A percentile compares a stretch with the other conserved stretches of the same genome.
phyloP scores from a whole-genome alignment of 2,329 filamentous ascomycete genomes.

The Tolypocladium cylindrosporum region DNA sequence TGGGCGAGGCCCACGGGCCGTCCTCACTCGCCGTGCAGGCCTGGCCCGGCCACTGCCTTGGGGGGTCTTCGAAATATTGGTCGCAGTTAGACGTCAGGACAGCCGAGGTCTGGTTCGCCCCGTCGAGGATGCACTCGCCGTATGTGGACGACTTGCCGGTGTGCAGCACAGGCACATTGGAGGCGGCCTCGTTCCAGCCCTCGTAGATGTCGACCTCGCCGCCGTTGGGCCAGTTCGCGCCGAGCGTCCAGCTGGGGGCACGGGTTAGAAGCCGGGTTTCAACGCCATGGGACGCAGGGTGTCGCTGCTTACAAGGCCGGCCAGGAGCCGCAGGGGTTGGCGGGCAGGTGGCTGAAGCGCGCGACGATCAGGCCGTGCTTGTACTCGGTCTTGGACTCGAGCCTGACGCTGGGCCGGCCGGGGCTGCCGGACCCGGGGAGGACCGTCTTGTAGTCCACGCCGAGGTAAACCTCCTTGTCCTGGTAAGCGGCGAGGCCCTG shows the following conservation, averaged over 20 bases:
- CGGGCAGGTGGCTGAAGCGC: constrained; percentile 60
- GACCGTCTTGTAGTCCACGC: constrained; percentile 22
- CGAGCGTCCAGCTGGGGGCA: constrained; percentile 34
- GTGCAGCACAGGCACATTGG: constrained; percentile 24
- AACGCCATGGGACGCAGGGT: too few relatives aligned
- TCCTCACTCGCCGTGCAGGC: background rate
- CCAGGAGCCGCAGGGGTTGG: constrained; percentile 57
- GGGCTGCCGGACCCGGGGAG: constrained; percentile 11
- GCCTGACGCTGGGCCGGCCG: constrained; percentile 48
- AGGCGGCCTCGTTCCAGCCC: constrained; percentile 45
- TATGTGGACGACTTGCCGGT: background rate
- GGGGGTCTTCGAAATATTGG: background rate
- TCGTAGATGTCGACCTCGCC: constrained; percentile 63
- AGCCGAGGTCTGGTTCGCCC: background rate
- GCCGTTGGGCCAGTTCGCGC: constrained; percentile 44
- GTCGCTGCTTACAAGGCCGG: constrained; percentile 47
- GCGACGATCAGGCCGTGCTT: constrained; percentile 58
- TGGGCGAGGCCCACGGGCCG: background rate
- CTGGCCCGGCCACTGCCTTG: background rate
- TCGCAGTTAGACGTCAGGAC: background rate
- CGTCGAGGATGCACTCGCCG: background rate
- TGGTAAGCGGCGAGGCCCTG: constrained; percentile 24
- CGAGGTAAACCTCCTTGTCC: constrained; percentile 26
- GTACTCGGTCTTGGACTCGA: constrained; percentile 54
- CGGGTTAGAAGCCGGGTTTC: background rate